Evolutionary conservation across 805 yeast genomes (phyloP).

Genomic region (Starmerella bombi): DNA sequence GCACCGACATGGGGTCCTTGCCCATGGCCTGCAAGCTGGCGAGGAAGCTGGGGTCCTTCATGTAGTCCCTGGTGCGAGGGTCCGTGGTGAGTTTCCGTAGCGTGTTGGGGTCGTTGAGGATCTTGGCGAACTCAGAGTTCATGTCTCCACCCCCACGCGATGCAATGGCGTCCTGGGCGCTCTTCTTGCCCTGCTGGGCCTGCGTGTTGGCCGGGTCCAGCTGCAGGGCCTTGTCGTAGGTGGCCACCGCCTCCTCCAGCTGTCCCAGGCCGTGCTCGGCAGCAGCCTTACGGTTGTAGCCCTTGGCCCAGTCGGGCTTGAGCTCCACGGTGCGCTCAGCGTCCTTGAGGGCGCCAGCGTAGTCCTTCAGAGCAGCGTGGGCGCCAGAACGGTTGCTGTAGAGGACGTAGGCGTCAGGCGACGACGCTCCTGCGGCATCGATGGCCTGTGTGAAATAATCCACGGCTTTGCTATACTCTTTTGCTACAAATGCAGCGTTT

Average conservation of each 20-base stretch:
- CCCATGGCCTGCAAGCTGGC: slow-evolving; percentile 43
- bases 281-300: slow-evolving; percentile 84
- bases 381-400: slow-evolving; percentile 91
- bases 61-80: slow-evolving; percentile 75
- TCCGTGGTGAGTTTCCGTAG: slow-evolving; percentile 61
- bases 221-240: slow-evolving; percentile 79
- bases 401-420: slow-evolving; percentile 78
- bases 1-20: slow-evolving; percentile 61
- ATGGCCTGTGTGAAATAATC: slow-evolving; percentile 78
- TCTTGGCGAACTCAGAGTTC: slow-evolving; percentile 61
- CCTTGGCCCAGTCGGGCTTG: slow-evolving; percentile 88
- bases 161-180: slow-evolving; percentile 48
- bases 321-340: slow-evolving; percentile 73
- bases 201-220: slow-evolving; percentile 75
- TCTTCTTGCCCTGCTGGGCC: slow-evolving; percentile 69
- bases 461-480: slow-evolving; percentile 68
- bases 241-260: slow-evolving; percentile 85
- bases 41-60: slow-evolving; percentile 79
- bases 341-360: slow-evolving; percentile 61
- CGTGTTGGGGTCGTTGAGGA: slow-evolving; percentile 70
- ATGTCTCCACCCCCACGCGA: slow-evolving; percentile 36
- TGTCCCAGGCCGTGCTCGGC: slow-evolving; percentile 82
- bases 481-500: slow-evolving; percentile 80
- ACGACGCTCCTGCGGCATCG: slow-evolving; percentile 41
- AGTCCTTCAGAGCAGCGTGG: slow-evolving; percentile 67